phyloP scores from a whole-genome alignment of 2,329 filamentous ascomycete genomes.

The Polytolypa hystricis region DNA sequence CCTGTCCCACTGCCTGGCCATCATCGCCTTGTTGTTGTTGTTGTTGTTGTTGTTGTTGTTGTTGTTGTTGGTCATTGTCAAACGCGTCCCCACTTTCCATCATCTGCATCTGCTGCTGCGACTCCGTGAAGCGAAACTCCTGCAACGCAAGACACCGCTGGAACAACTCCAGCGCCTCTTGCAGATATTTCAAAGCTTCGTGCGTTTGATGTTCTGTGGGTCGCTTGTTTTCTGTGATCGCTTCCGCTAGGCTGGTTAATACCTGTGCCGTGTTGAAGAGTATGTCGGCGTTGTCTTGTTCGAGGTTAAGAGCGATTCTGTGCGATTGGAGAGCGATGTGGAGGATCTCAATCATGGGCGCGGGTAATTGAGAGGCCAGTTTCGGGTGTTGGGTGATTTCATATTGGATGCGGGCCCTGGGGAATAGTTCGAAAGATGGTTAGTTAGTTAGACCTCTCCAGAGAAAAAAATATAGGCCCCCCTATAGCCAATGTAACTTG shows the following conservation, averaged over 20 bases:
- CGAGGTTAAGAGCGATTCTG: constrained; percentile 47
- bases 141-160: constrained; percentile 46
- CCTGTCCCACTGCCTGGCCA: constrained; percentile 9
- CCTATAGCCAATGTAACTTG: too few species aligned
- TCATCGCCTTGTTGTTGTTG: constrained; percentile 5
- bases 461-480: neutral
- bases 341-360: constrained; percentile 43
- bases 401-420: constrained; percentile 56
- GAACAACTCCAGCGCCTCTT: constrained; percentile 52
- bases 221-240: constrained; percentile 42
- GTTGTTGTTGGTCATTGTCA: constrained; percentile 10
- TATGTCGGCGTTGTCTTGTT: constrained; percentile 54
- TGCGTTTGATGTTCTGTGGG: constrained; percentile 29
- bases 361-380: constrained; percentile 48
- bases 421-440: constrained; percentile 8
- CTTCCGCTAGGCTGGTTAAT: constrained; percentile 54
- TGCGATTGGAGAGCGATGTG: constrained; percentile 53
- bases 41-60: constrained; percentile 10
- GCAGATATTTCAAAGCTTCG: constrained; percentile 42
- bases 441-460: too few species aligned
- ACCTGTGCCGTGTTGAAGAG: constrained; percentile 64
- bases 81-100: constrained; percentile 23
- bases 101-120: constrained; percentile 32
- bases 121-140: constrained; percentile 38
- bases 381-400: constrained; percentile 57